Evolutionary conservation across 352 stramenopile genomes (phyloP).

Genomic region (Phytophthora meadii): DNA sequence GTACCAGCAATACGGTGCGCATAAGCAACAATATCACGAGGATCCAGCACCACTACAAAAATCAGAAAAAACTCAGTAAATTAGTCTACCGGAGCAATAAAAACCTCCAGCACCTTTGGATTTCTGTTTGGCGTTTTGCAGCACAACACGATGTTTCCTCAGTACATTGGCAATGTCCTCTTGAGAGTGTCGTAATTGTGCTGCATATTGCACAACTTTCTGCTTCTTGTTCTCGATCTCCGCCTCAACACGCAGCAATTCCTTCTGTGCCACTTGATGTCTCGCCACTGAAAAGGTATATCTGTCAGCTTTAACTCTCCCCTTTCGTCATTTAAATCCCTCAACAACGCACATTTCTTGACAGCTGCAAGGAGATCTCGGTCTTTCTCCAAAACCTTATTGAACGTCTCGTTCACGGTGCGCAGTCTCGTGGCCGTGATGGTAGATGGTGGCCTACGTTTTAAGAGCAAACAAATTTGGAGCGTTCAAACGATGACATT

Average conservation of each 20-base stretch:
- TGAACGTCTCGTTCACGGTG: constrained; percentile 81
- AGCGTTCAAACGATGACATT: constrained; percentile 4
- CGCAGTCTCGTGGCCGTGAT: constrained; percentile 77
- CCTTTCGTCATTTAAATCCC: neutral
- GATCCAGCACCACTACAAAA: constrained; percentile 63
- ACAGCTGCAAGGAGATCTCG: constrained; percentile 67
- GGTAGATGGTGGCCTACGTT: constrained; percentile 66
- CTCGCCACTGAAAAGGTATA: constrained; percentile 48
- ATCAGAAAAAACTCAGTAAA: constrained; percentile 6
- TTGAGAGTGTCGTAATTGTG: constrained; percentile 69
- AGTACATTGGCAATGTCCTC: constrained; percentile 74
- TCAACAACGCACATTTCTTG: constrained; percentile 67
- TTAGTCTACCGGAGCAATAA: too few species aligned
- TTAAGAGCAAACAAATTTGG: constrained; percentile 1
- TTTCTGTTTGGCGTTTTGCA: constrained; percentile 65
- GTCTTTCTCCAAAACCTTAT: constrained; percentile 81
- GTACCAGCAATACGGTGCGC: constrained; percentile 83
- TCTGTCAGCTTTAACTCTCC: neutral
- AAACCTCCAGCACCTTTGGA: constrained; percentile 45
- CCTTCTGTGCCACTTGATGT: constrained; percentile 78
- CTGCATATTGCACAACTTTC: constrained; percentile 71
- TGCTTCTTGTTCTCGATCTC: constrained; percentile 79
- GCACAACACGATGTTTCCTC: constrained; percentile 67
- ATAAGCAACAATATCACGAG: constrained; percentile 78
- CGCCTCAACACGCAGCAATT: constrained; percentile 59